phyloP scores from a whole-genome alignment of 805 yeast genomes.

The Candida khao-thaluensis region DNA sequence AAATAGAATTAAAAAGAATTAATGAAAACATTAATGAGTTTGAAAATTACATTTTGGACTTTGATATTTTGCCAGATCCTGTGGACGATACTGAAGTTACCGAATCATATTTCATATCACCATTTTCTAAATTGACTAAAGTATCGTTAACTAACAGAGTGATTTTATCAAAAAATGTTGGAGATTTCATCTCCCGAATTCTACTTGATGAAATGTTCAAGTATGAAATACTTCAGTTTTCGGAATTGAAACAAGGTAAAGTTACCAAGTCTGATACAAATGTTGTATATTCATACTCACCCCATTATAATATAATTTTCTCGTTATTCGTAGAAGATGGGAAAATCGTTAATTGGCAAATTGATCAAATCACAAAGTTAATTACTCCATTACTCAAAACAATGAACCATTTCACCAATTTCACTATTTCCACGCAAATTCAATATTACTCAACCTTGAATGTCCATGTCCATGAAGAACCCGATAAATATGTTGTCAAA shows the following conservation, averaged over 20 bases:
- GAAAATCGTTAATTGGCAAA: conserved; percentile 69
- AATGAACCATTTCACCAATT: conserved; percentile 58
- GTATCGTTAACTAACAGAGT: conserved; percentile 28
- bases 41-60: conserved; percentile 39
- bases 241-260: conserved; percentile 3
- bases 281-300: conserved; percentile 54
- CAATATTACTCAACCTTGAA: conserved; percentile 59
- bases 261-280: conserved; percentile 20
- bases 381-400: conserved; percentile 56
- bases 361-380: conserved; percentile 49
- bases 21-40: conserved; percentile 8
- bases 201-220: conserved; percentile 40
- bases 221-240: conserved; percentile 35
- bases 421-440: conserved; percentile 76
- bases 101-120: conserved; percentile 30
- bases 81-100: conserved; percentile 8
- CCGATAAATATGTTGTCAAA: conserved; percentile 34
- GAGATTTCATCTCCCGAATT: conserved; percentile 34
- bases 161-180: conserved; percentile 25
- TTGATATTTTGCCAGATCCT: conserved; percentile 18
- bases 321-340: conserved; percentile 74
- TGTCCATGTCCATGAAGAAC: conserved; percentile 19
- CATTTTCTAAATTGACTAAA: conserved; percentile 32
- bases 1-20: conserved; percentile 23
- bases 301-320: conserved; percentile 72